Conservation (phyloP, 73 alveolate species). For the Paramecium sexaurelia region DNA sequence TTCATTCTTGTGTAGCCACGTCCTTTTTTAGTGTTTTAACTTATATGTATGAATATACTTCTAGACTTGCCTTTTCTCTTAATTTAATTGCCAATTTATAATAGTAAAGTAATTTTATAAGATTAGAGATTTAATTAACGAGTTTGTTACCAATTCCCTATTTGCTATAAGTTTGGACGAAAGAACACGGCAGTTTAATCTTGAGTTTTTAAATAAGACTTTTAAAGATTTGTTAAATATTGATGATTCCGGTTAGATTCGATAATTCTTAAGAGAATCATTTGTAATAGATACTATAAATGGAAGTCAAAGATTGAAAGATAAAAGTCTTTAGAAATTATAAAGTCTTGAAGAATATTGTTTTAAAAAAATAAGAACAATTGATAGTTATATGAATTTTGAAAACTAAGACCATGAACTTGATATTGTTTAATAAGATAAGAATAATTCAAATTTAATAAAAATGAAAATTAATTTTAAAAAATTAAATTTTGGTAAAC, state of each 20-base stretch:
- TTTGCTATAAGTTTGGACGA: background rate
- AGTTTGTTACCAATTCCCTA: background rate
- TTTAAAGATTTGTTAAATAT: background rate
- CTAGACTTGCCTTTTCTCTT: background rate
- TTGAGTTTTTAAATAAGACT: background rate
- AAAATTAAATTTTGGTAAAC: background rate
- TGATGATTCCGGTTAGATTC: background rate
- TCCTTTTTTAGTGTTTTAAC: background rate
- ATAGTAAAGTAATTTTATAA: background rate
- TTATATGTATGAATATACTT: conserved; percentile 18
- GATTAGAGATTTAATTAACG: background rate
- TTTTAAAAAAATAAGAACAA: background rate
- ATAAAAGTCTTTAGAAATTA: background rate
- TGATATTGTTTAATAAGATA: background rate
- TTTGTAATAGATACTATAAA: background rate
- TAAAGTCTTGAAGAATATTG: background rate
- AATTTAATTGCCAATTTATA: background rate
- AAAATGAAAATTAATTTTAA: background rate
- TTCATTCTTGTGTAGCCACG: background rate
- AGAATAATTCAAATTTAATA: background rate
- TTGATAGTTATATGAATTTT: background rate
- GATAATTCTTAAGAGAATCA: background rate
- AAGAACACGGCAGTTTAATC: background rate
- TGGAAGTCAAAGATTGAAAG: background rate
- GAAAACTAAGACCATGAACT: background rate